Evolutionary conservation across 306 rosid species (phyloP).

Genomic region (Rosa multiflora): DNA sequence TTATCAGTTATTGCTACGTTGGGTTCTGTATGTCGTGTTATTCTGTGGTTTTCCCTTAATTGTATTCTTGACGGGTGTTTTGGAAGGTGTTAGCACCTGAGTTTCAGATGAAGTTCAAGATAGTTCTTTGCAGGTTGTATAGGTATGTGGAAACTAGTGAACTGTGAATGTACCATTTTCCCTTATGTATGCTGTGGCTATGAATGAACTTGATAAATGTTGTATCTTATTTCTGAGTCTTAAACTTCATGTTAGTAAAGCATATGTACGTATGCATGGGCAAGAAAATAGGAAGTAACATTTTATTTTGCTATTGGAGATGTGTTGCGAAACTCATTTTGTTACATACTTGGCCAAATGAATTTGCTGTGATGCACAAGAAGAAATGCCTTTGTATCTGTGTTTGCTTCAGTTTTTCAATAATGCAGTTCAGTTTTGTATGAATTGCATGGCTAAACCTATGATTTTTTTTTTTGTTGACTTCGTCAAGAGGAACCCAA

Average conservation of each 20-base stretch:
- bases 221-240: constrained; percentile 3
- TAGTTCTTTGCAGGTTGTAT: constrained; percentile 25
- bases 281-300: background rate
- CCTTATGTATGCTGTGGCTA: constrained; percentile 12
- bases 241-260: background rate
- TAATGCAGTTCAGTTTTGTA: background rate
- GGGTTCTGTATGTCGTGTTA: constrained; percentile 9
- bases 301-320: background rate
- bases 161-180: background rate
- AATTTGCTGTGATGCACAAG: background rate
- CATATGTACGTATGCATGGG: background rate
- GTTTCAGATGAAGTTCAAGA: constrained; percentile 3
- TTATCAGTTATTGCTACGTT: background rate
- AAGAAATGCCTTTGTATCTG: background rate
- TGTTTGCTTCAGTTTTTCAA: background rate
- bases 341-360: background rate
- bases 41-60: background rate
- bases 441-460: background rate
- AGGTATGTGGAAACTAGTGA: constrained; percentile 16
- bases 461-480: background rate
- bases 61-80: constrained; percentile 18
- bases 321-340: background rate
- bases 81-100: constrained; percentile 6
- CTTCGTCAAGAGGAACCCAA: no score
- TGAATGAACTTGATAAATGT: constrained; percentile 5